Evolutionary conservation across 1,284 basidiomycete species (phyloP).

Genomic region (Porodaedalea pini): DNA sequence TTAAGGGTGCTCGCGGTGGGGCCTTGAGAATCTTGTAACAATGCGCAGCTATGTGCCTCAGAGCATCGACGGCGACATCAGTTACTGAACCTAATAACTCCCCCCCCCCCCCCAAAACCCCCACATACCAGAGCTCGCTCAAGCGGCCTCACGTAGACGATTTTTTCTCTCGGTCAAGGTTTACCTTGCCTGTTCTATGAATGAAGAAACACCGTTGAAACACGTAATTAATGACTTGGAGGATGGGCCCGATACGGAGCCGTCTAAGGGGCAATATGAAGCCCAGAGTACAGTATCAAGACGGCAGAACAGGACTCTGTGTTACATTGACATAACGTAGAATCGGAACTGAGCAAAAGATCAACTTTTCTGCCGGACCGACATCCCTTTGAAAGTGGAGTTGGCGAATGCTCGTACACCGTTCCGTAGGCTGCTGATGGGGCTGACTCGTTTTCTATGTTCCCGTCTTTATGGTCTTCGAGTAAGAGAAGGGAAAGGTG

Average conservation of each 20-base stretch:
- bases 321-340: slow-evolving; percentile 61
- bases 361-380: slow-evolving; percentile 47
- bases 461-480: slow-evolving; percentile 64
- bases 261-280: slow-evolving; percentile 51
- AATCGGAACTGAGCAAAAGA: slow-evolving; percentile 48
- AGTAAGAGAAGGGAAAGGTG: slow-evolving; percentile 48
- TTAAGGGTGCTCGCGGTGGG: no score
- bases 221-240: slow-evolving; percentile 68
- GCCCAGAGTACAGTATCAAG: slow-evolving; percentile 57
- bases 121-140: slow-evolving; percentile 31
- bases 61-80: slow-evolving; percentile 33
- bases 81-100: slow-evolving; percentile 30
- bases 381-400: slow-evolving; percentile 20
- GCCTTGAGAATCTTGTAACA: no score
- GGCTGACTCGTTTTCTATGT: slow-evolving; percentile 38
- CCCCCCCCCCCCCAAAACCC: slow-evolving; percentile 27
- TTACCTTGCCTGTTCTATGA: slow-evolving; percentile 32
- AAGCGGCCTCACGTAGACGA: slow-evolving; percentile 67
- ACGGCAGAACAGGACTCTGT: slow-evolving; percentile 57
- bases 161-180: slow-evolving; percentile 25
- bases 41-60: no score
- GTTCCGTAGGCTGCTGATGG: slow-evolving; percentile 34
- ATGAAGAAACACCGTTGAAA: slow-evolving; percentile 62
- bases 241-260: slow-evolving; percentile 48
- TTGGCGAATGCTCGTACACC: slow-evolving; percentile 28